A percentile compares a stretch with the other conserved stretches of the same genome.
Evolutionary conservation across 306 rosid species (phyloP).

Genomic region (Neltuma alba): DNA sequence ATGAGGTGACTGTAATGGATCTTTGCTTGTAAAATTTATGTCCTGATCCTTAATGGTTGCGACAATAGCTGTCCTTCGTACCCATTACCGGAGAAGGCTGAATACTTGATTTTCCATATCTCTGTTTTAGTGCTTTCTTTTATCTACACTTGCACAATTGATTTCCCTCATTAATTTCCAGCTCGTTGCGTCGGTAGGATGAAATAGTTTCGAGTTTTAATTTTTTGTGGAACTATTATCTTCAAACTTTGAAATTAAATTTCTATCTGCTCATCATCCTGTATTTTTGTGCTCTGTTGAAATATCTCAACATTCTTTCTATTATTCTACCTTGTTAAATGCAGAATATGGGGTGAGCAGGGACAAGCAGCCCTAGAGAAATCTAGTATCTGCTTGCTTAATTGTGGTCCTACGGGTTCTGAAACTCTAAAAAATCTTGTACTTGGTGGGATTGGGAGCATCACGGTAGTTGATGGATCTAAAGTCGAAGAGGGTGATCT

Average conservation of each 20-base stretch:
- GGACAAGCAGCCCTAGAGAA: slow-evolving; percentile 21
- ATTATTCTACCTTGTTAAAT: background rate
- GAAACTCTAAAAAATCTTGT: slow-evolving; percentile 86
- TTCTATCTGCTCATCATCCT: background rate
- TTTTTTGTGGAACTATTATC: background rate
- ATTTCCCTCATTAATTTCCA: background rate
- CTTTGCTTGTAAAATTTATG: background rate
- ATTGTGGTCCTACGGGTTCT: slow-evolving; percentile 98
- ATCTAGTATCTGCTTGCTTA: slow-evolving; percentile 44
- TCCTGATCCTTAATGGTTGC: background rate
- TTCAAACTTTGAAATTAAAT: background rate
- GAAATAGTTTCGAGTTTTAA: background rate
- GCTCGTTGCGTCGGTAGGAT: background rate
- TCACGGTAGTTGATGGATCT: slow-evolving; percentile 93
- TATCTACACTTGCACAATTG: background rate
- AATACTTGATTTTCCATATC: background rate
- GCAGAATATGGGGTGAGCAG: slow-evolving; percentile 26
- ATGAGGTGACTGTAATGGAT: background rate
- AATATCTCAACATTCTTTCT: background rate
- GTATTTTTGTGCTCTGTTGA: background rate
- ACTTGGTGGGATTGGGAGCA: slow-evolving; percentile 97
- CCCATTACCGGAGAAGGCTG: background rate
- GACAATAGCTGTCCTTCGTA: background rate
- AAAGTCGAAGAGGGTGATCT: slow-evolving; percentile 92
- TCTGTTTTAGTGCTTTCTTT: slow-evolving; percentile 5